Base-by-base conservation (phyloP, 1,139 yeast genomes). In the Debaryomyces robertsiae region DNA sequence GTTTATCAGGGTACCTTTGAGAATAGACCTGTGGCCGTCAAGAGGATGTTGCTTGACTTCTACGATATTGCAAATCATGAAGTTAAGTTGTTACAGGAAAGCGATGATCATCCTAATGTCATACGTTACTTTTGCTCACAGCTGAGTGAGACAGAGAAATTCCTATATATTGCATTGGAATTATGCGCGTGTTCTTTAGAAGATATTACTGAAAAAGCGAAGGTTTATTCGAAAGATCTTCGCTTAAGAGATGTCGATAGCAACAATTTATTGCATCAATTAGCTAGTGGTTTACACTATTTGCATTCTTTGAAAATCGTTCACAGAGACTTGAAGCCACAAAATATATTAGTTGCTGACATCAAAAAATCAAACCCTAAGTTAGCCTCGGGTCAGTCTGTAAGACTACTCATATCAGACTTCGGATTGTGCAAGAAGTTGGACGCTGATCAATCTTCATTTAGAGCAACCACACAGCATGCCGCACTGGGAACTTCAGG, bases 31-130 rank as follows among this genome's bases (percentile, higher is more conserved):
- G 98, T 94, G 7, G 98, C 98, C 0, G 95, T 93, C 3, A 94
- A 93, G 60, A 69, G 98, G 50, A 88, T 93, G 96, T 69, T 94
- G 36, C 73, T 91, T 30, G 96, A 91, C 57, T 93, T 91, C 56
- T 93, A 86, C 62, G 97, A 93, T 56, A 81, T 93, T 45, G 98
- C 98, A 3, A 84, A 91, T n/a, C 96, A 89, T 52, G 98, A 93
- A 58, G 95, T 94, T 9, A 75, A 85, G 22, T 64, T 91, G 17
- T 65, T 93, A 31, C 96, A 93, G 46, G 97, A 91, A 58, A 87
- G 96, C 62, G 99, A 93, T 56, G 96, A 90, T 59, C 98, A 93
- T 60, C 95, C 97, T 1, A 94, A 93, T 58, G 98, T 93, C 11
- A 81, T 94, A 15, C 71, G 98, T 41, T 93, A 93, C 59, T 93